Evolutionary conservation across 1,139 yeast genomes (phyloP), one percentile per base, ranked within the genome.

Genomic region (Pneumocystis jirovecii): DNA sequence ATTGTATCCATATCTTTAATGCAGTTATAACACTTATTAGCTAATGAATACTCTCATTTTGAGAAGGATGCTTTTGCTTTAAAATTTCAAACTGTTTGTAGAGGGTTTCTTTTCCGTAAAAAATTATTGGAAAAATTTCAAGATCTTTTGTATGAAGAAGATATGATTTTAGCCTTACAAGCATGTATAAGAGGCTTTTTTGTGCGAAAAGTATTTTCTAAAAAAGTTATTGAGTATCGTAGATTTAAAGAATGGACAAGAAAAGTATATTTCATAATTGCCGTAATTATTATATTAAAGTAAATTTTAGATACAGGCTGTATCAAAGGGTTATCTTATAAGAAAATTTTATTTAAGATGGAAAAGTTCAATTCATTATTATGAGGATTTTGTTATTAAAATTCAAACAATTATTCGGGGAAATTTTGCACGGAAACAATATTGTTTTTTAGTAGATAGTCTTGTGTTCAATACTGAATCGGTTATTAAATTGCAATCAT

Each of bases 311-410:
- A 71, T 84, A 1, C 87, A 84, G 71, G 75, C 83, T 59, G 77
- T 82, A 68, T 76, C 79, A 0, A 77, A 86, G 68, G 87, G 85
- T 40, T 84, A 81, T 1, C 70, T 81, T 3, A 69, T 79, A 0
- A 76, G 87, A 69, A 76, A 79, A 2, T 76, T 74, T 56, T 73
- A 83, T 64, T 21, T 17, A 21, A 29, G 57, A 44, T 57, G 59
- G 29, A 40, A 60, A 40, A 21, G n/a, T 15, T 42, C 42, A 12
- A 35, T 66, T 34, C 34, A 37, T n/a, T 29, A 6, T 21, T 64
- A 61, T 21, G 65, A 50, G n/a, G 40, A 44, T n/a, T 31, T 60
- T 12, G 17, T 67, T 19, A 29, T 42, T 3, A 60, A 19, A 2
- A 35, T 68, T 5, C 70, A 68, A 61, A 61, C 70, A 4, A 45